Conservation (phyloP, 495 filamentous ascomycete species). For the Daldinia decipiens region DNA sequence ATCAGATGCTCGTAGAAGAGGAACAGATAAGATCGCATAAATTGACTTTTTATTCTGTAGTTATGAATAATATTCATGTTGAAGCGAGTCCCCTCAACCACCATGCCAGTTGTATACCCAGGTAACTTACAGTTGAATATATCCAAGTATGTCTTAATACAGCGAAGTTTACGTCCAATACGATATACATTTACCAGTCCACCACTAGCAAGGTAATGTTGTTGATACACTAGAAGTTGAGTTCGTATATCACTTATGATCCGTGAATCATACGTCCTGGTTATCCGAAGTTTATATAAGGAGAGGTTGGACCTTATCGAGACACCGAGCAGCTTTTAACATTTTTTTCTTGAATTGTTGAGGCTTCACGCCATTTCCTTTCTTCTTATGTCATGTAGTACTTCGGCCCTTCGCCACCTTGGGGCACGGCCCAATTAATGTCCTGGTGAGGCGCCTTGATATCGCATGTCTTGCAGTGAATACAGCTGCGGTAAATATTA, state of each 20-base stretch:
- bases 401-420: slow-evolving; percentile 96
- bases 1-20: background rate
- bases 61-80: background rate
- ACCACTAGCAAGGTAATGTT: slow-evolving; percentile 8
- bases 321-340: slow-evolving; percentile 15
- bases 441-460: slow-evolving; percentile 97
- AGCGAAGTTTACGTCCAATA: background rate
- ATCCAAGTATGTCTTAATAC: slow-evolving; percentile 15
- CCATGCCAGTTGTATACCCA: slow-evolving; percentile 5
- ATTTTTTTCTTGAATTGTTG: background rate
- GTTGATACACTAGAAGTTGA: slow-evolving; percentile 39
- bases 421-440: slow-evolving; percentile 95
- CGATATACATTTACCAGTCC: background rate
- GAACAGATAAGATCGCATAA: background rate
- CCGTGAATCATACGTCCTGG: slow-evolving; percentile 6
- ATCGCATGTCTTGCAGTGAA: slow-evolving; percentile 99
- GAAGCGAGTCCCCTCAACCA: background rate
- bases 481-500: slow-evolving; percentile 70
- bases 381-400: slow-evolving; percentile 83
- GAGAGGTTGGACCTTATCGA: background rate
- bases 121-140: slow-evolving; percentile 16
- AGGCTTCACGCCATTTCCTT: background rate
- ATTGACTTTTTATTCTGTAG: background rate
- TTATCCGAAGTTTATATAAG: background rate
- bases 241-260: slow-evolving; percentile 32